These are phyloP conservation scores for Colletotrichum aenigma DNA, from an alignment of 2,329 filamentous ascomycete genomes.

Conservation along the genomic window DNA sequence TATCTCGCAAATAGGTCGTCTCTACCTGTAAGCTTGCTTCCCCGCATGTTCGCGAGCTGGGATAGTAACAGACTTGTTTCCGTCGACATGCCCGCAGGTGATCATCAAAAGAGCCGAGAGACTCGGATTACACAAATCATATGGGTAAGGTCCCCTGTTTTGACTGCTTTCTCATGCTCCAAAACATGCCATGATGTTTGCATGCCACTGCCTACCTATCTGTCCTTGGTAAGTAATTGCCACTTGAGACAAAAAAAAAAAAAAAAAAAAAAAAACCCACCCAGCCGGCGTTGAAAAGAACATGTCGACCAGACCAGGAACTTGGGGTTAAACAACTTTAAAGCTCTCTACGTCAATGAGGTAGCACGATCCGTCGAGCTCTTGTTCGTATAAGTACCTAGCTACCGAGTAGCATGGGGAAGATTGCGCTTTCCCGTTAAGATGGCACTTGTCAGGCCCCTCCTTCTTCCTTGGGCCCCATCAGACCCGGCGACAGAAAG, in stretches of 20 bases:
- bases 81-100: not conserved
- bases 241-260: not conserved
- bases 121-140: not conserved
- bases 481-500: not conserved
- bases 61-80: not conserved
- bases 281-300: not conserved
- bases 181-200: not conserved
- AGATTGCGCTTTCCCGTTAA: not conserved
- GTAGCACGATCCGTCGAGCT: not conserved
- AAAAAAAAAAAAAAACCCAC: too few relatives aligned
- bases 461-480: not conserved
- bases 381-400: not conserved
- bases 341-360: not conserved
- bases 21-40: not conserved
- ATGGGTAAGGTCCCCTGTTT: not conserved
- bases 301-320: not conserved
- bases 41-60: not conserved
- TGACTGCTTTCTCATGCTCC: not conserved
- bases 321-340: not conserved
- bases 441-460: not conserved
- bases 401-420: not conserved
- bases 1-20: not conserved
- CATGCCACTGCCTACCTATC: not conserved
- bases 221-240: not conserved
- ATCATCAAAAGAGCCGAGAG: not conserved